Base-by-base conservation (phyloP, 441 rosid genomes). In the Daphne laureola region DNA sequence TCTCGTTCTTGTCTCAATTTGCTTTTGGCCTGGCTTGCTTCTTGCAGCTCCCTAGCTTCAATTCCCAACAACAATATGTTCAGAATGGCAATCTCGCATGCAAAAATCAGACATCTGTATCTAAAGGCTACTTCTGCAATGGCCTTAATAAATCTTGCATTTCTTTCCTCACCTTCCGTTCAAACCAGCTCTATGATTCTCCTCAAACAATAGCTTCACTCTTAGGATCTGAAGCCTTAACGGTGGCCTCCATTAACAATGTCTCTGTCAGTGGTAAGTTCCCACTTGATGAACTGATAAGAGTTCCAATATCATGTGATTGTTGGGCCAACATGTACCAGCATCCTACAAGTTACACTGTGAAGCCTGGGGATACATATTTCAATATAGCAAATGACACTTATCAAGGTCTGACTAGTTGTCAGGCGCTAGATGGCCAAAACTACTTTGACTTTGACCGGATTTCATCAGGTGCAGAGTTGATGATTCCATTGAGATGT, bases 321-420 rank as follows among this genome's bases (percentile, higher is more conserved):
- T 64, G 73, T 43, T 46, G 46, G 4, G 59, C 59, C 14, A 58
- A 27, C 7, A n/a, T 51, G 47, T 70, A 62, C 35, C 67, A 57
- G 58, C 64, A 41, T 21, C 35, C 35, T 21, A 49, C 67, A 12
- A 25, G 54, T 27, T 65, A 70, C 58, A 61, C 51, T 25, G 14
- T 35, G 14, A 16, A 17, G 14, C 0, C 0, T 4, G 36, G 23
- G 1, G 66, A 68, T 0, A 62, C 59, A 12, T 65, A 65, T 47
- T 58, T 51, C 41, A 0, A 0, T 1, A 11, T 73, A 8, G 63
- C 68, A 54, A 73, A 62, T 21, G 0, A 55, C 23, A 68, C 54
- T n/a, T 73, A 61, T 66, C 66, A 68, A 38, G 77, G 77, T 51
- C 67, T 68, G 14, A 65, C 73, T 16, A 65, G 68, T 18, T 68